Evolutionary conservation across 2,329 filamentous ascomycete genomes (phyloP), one percentile per base, ranked within the genome.

Genomic region (Cladorrhinum sp.): DNA sequence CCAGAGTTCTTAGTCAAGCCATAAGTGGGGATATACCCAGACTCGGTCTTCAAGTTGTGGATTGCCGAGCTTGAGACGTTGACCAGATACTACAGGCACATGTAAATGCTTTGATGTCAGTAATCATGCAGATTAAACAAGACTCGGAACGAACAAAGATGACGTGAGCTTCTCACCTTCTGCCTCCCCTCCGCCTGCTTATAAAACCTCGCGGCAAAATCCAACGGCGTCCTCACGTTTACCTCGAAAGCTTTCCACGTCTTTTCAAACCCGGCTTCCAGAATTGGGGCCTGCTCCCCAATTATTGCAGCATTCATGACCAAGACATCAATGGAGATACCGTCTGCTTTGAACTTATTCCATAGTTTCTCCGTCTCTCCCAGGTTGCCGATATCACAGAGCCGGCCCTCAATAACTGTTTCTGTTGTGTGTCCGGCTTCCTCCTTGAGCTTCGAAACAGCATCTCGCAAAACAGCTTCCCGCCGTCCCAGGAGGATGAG

Each of bases 1-100:
- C 71, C 70, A 0, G 76, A 65, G 18, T 71, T 72, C 66, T 80
- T 80, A 21, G 75, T 75, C 20, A 76, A 53, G 1, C 69, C 68
- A 58, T 79, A 79, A 1, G 64, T 67, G 1, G 70, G 68, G 3
- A 67, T 66, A 1, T 66, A 36, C 3, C 56, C 24, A 12, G 70
- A 54, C 1, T 63, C 60, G 7, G 50, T 57, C 36, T 59, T 20
- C 39, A 60, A 58, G 18, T 53, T 64, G 57, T 78, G 73, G 10
- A 71, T 68, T 1, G 62, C 65, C 5, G 63, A 58, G 5, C 68
- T 71, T 1, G 74, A 73, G 6, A 75, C 59, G 57, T 74, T 71
- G 56, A 76, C 56, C 8, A 36, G 12, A 16, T 10, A 36, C 33
- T 36, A 36, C 3, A 36, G 4, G 12, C 33, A 16, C 33, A n/a